A percentile compares a stretch with the other conserved stretches of the same genome.
phyloP scores from a whole-genome alignment of 805 yeast genomes.

The Suhomyces vadensis region DNA sequence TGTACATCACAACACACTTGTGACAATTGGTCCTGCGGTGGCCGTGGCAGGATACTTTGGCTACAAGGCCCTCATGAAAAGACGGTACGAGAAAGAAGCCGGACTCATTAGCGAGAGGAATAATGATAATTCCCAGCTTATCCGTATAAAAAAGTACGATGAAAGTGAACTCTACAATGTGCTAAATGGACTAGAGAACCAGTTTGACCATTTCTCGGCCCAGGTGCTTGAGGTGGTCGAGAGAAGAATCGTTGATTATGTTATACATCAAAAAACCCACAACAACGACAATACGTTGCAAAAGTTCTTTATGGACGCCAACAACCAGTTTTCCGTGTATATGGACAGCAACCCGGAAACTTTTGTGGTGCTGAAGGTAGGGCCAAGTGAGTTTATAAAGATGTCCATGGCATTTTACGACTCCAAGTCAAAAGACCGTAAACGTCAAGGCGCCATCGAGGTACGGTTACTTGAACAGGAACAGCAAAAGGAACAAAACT shows the following conservation, averaged over 20 bases:
- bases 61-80: conserved; percentile 16
- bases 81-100: conserved; percentile 16
- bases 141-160: conserved; percentile 32
- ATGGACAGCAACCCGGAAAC: conserved; percentile 26
- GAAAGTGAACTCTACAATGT: conserved; percentile 33
- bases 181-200: conserved; percentile 36
- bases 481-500: conserved; percentile 2
- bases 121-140: conserved; percentile 10
- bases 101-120: conserved; percentile 10
- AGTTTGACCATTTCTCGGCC: conserved; percentile 34
- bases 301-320: conserved; percentile 27
- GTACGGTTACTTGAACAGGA: conserved; percentile 27
- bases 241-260: conserved; percentile 27
- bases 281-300: background rate
- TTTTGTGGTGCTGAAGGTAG: conserved; percentile 25
- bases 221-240: conserved; percentile 31
- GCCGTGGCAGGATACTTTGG: conserved; percentile 28
- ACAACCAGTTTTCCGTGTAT: conserved; percentile 34
- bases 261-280: conserved; percentile 12
- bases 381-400: conserved; percentile 28
- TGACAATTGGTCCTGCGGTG: conserved; percentile 41
- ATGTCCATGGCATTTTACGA: conserved; percentile 34
- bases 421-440: conserved; percentile 19
- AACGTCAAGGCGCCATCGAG: conserved; percentile 34
- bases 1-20: conserved; percentile 35